Percentiles rank a stretch among this genome's conserved stretches.
Conservation (phyloP, 2,329 filamentous ascomycete species). For the Calonectria crousiana region DNA sequence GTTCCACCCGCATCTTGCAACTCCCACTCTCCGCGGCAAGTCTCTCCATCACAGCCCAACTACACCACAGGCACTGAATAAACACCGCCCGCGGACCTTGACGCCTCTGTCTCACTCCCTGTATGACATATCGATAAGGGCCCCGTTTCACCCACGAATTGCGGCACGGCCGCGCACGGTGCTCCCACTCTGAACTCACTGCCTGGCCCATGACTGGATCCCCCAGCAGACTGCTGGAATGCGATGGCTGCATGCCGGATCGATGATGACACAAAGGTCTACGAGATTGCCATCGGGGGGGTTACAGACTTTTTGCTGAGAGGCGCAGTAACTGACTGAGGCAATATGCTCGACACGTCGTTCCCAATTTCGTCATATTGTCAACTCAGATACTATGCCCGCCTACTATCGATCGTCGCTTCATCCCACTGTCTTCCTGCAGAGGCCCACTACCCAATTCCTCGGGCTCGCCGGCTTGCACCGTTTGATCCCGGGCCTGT, state of each 20-base stretch:
- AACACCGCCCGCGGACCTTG: not conserved
- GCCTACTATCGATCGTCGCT: not conserved
- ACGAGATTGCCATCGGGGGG: not conserved
- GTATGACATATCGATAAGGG: not conserved
- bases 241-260: constrained; percentile 31
- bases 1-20: not conserved
- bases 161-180: not conserved
- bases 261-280: constrained; percentile 19
- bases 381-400: constrained; percentile 9
- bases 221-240: constrained; percentile 31
- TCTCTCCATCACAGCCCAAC: not conserved
- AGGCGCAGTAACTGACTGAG: constrained; percentile 2
- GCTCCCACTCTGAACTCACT: constrained; percentile 4
- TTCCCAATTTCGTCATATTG: not conserved
- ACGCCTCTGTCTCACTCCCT: not conserved
- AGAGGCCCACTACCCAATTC: constrained; percentile 19
- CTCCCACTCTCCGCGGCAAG: not conserved
- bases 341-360: not conserved
- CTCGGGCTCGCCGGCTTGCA: not conserved
- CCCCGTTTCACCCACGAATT: not conserved
- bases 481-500: not conserved
- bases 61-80: not conserved
- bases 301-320: constrained; percentile 3
- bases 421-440: not conserved
- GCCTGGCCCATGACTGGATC: constrained; percentile 3